Evolutionary conservation across 2,329 filamentous ascomycete genomes (phyloP), one percentile per base, ranked within the genome.

Genomic region (Alternaria ethzedia): DNA sequence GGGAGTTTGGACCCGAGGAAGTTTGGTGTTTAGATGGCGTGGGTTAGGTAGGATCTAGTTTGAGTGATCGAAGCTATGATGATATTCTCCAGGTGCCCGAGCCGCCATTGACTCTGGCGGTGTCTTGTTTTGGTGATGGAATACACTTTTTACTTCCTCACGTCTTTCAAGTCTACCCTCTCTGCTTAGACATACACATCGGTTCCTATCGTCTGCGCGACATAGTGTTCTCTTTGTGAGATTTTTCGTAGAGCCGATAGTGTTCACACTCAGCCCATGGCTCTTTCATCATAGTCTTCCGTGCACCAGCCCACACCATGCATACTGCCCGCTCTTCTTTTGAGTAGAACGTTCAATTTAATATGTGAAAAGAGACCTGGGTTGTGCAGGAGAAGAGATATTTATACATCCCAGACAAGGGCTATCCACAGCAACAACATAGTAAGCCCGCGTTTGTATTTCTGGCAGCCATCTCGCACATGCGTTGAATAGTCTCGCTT

Each of bases 1-100:
- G 68, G 66, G 63, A 78, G 75, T 59, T 70, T 84, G 77, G 79
- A 82, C 75, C 80, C 83, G 51, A 76, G 77, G 71, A 75, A 65
- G 63, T 77, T 70, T 61, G 71, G 66, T 6, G 55, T 67, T 17
- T 67, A 44, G 55, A 21, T 30, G 5, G 17, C 12, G 13, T 41
- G 28, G 4, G 6, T 12, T 32, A 13, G 30, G 5, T 10, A 10
- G 10, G 21, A 17, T 21, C 1, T 6, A 23, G 13, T 5, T 32
- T 15, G 49, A 20, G 15, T 2, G 4, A 41, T 41, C 32, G 15
- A 41, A 6, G 2, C 4, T 41, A 41, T 6, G 32, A 41, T 41
- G 15, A 41, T 10, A 0, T 41, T 4, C 32, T 6, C 6, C 32
- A 17, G 2, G 1, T 1, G 32, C 0, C n/a, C n/a, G 0, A 41